phyloP scores from a whole-genome alignment of 1,139 yeast genomes.

The Candida tropicalis region DNA sequence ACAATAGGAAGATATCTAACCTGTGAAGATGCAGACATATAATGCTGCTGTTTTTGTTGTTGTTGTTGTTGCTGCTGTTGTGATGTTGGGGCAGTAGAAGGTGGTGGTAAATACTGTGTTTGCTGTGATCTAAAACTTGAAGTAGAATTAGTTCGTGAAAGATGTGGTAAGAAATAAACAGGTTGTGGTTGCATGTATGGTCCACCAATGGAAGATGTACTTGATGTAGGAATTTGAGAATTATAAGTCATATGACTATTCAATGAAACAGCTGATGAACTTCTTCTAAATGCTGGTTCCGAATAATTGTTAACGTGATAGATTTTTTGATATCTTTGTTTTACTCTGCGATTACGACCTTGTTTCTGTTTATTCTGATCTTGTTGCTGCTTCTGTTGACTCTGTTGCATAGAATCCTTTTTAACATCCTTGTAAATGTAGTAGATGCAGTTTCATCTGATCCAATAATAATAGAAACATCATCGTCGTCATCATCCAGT shows the following conservation, averaged over 20 bases:
- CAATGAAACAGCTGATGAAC: slow-evolving; percentile 29
- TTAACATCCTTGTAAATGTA: slow-evolving; percentile 12
- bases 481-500: slow-evolving; percentile 43
- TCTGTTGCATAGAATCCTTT: neutral
- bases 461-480: slow-evolving; percentile 46
- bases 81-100: slow-evolving; percentile 8
- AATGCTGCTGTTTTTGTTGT: slow-evolving; percentile 11
- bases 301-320: slow-evolving; percentile 21
- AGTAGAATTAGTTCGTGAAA: slow-evolving; percentile 14
- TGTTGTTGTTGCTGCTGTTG: slow-evolving; percentile 4
- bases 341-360: slow-evolving; percentile 1
- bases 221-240: slow-evolving; percentile 13
- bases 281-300: slow-evolving; percentile 23
- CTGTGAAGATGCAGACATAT: slow-evolving; percentile 9
- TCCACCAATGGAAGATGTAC: slow-evolving; percentile 9
- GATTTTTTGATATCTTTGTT: slow-evolving; percentile 15
- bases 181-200: slow-evolving; percentile 24
- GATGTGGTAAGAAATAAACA: slow-evolving; percentile 16
- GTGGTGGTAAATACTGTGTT: slow-evolving; percentile 4
- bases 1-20: slow-evolving; percentile 7
- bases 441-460: slow-evolving; percentile 39
- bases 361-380: slow-evolving; percentile 17
- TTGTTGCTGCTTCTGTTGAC: slow-evolving; percentile 17
- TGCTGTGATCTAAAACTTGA: slow-evolving; percentile 13
- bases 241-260: slow-evolving; percentile 21